These are phyloP conservation scores for Gloeophyllum trabeum DNA, from an alignment of 768 basidiomycete genomes.

Conservation along the genomic window DNA sequence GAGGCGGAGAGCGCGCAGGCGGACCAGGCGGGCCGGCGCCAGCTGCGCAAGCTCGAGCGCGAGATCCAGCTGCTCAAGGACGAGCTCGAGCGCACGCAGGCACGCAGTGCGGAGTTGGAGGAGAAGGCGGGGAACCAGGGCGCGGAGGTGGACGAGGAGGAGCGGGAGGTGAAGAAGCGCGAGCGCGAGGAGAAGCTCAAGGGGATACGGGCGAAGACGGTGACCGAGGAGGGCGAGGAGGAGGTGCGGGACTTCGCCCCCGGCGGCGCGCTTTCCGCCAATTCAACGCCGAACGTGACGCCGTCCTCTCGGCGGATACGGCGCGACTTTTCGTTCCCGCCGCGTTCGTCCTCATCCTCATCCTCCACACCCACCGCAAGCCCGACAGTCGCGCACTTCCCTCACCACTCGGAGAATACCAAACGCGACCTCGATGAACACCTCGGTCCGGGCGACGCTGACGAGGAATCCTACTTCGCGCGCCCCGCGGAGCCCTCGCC, in stretches of 20 bases:
- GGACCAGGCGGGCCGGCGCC: slow-evolving; percentile 57
- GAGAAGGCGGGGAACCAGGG: slow-evolving; percentile 38
- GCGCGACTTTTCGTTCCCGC: not conserved
- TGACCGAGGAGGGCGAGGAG: slow-evolving; percentile 13
- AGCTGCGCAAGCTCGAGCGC: slow-evolving; percentile 62
- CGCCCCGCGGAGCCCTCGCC: slow-evolving; percentile 5
- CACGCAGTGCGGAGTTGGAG: slow-evolving; percentile 60
- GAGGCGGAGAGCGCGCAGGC: slow-evolving; percentile 58
- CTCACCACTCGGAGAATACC: not conserved
- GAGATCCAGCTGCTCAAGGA: slow-evolving; percentile 68
- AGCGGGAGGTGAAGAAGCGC: slow-evolving; percentile 23
- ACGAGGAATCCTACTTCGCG: slow-evolving; percentile 10
- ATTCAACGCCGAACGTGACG: slow-evolving; percentile 2
- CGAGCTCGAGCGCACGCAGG: slow-evolving; percentile 69
- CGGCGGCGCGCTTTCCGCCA: slow-evolving; percentile 27
- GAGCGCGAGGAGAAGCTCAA: slow-evolving; percentile 39
- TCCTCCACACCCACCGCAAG: not conserved
- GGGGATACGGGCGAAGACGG: slow-evolving; percentile 31
- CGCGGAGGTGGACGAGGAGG: slow-evolving; percentile 19
- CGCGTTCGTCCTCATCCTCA: not conserved
- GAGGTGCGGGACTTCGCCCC: slow-evolving; percentile 54
- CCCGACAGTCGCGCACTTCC: no score
- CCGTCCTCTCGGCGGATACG: not conserved
- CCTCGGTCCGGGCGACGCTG: slow-evolving; percentile 2
- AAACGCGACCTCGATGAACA: no score